Evolutionary conservation across 116 monocot genomes (phyloP), one percentile per base, ranked within the genome.

Genomic region (Phalaenopsis hybrid): DNA sequence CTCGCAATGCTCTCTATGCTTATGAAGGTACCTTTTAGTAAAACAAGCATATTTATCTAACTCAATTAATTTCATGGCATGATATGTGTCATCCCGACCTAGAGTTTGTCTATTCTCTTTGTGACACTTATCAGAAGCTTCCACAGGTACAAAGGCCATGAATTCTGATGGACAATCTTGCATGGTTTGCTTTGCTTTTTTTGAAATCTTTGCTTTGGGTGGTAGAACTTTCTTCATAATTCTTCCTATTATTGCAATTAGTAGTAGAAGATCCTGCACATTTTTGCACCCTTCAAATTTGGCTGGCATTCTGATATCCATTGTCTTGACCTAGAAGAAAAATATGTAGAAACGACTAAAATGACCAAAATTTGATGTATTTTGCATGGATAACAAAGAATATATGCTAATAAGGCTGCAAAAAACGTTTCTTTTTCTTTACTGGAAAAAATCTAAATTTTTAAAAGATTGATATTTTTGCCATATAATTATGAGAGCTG

Each of bases 1-100:
- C 81, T 85, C 77, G 57, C 51, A 50, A 18, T 57, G 23, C 77
- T 82, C 85, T 78, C 85, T 85, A 79, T 81, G 82, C 45, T 78
- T 85, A 43, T 25, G 75, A 57, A 82, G 45, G n/a, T 75, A 75
- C 13, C 82, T 75, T 23, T 20, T n/a, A 33, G 37, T 75, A 57
- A 59, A 20, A 37, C 44, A 25, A 44, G 82, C 82, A 75, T 75
- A 82, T 41, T 82, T 59, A 82, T 82, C 82, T 75, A 82, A 69
- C 21, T 76, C 82, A 21, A 82, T 52, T 82, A 59, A 23, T 59
- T 82, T 82, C 80, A 80, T 63, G 21, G 80, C 65, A 67, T 10
- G 2, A 67, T 45, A 67, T 44, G 67, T 9, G 25, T 80, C 80
- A 67, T 80, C 80, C 5, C 80, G 67, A 45, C 46, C 21, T 4